Evolutionary conservation across 352 stramenopile species (phyloP).

Genomic region (Pythium guiyangense): DNA sequence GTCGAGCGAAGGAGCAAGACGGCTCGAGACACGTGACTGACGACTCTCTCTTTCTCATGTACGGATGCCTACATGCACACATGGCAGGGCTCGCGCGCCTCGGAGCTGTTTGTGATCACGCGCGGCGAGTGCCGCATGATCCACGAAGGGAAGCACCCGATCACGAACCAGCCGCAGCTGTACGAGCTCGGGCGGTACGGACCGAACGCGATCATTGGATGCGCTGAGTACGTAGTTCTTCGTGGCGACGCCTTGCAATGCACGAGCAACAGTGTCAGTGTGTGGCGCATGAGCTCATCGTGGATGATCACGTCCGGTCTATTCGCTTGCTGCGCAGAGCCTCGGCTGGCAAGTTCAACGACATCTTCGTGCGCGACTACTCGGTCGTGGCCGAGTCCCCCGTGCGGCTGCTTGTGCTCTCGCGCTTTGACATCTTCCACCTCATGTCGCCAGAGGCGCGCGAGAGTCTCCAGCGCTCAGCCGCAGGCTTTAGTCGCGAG

Average conservation of each 20-base stretch:
- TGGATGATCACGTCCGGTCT: not conserved
- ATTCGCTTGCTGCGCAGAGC: constrained; percentile 25
- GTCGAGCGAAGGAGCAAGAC: not conserved
- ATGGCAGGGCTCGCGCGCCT: constrained; percentile 56
- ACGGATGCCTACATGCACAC: too few relatives aligned
- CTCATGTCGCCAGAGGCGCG: constrained; percentile 67
- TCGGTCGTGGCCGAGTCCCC: constrained; percentile 72
- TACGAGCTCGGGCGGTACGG: constrained; percentile 71
- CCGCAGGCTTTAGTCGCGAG: constrained; percentile 47
- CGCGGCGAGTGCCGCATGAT: constrained; percentile 72
- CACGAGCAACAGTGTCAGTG: not conserved
- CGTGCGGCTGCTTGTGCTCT: constrained; percentile 78
- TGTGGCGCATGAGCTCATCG: not conserved
- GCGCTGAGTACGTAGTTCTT: constrained; percentile 56
- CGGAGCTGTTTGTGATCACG: constrained; percentile 72
- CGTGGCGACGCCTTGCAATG: not conserved
- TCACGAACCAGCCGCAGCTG: constrained; percentile 51
- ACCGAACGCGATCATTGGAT: constrained; percentile 74
- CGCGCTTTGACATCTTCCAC: constrained; percentile 82
- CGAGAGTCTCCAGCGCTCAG: constrained; percentile 62
- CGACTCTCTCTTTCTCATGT: too few relatives aligned
- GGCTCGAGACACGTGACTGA: too few relatives aligned
- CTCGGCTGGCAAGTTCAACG: constrained; percentile 76
- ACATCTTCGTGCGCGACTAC: constrained; percentile 74
- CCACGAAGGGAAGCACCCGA: constrained; percentile 71